Conservation (phyloP, 2,329 filamentous ascomycete species). For the Trichoderma endophyticum region DNA sequence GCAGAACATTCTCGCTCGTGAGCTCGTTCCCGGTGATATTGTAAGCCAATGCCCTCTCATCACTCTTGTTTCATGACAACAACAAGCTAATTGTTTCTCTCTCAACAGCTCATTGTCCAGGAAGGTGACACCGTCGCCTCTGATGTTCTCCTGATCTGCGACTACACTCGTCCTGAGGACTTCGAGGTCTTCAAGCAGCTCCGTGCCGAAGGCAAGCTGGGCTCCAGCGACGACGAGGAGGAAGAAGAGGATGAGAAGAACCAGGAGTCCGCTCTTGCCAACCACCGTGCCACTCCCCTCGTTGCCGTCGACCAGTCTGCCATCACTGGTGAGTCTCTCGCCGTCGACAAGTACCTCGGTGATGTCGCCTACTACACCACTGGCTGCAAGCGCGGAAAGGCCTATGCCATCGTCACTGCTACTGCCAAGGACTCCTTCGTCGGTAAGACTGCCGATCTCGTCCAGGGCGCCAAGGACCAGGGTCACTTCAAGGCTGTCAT, state of each 20-base stretch:
- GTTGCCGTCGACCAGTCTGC: conserved; percentile 74
- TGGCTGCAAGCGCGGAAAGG: conserved; percentile 85
- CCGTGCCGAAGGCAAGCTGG: conserved; percentile 16
- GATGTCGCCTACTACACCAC: conserved; percentile 84
- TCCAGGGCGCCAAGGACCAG: conserved; percentile 68
- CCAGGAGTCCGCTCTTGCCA: conserved; percentile 4
- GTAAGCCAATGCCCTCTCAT: conserved; percentile 48
- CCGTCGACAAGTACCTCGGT: conserved; percentile 81
- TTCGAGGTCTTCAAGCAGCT: conserved; percentile 18
- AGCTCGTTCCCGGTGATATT: conserved; percentile 87
- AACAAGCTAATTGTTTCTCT: not conserved
- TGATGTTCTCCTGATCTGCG: conserved; percentile 80
- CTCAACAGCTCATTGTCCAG: conserved; percentile 51
- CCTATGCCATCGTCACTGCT: conserved; percentile 75
- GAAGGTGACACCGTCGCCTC: conserved; percentile 89
- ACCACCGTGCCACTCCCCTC: conserved; percentile 11
- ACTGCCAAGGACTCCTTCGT: conserved; percentile 90
- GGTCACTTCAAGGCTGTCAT: conserved; percentile 92
- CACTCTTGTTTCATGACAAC: not conserved
- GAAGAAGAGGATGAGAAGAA: conserved; percentile 3
- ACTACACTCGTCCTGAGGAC: conserved; percentile 74
- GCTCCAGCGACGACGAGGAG: conserved; percentile 5
- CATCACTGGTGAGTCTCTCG: conserved; percentile 88
- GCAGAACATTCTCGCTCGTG: conserved; percentile 74
- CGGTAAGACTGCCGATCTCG: conserved; percentile 81